A percentile compares a stretch with the other conserved stretches of the same genome.
Evolutionary conservation across 352 stramenopile genomes (phyloP).

Genomic region (Phytophthora sansomeana): DNA sequence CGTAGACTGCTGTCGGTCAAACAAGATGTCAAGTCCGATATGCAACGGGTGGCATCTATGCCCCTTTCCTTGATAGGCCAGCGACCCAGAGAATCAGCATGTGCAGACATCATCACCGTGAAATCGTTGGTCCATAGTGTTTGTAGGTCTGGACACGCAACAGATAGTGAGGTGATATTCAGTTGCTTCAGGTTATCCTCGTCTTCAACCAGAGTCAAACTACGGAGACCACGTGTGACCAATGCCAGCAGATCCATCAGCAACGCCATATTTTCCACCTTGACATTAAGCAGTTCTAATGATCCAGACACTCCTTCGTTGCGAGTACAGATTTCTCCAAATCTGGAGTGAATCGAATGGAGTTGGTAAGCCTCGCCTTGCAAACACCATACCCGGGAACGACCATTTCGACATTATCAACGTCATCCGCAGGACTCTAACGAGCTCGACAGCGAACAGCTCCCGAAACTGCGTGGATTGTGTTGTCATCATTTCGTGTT

Average conservation of each 20-base stretch:
- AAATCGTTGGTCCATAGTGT: too few species aligned
- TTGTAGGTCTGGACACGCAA: too few species aligned
- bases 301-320: not conserved
- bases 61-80: too few species aligned
- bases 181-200: not conserved
- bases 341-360: not conserved
- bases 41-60: not conserved
- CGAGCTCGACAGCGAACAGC: not conserved
- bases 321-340: not conserved
- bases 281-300: not conserved
- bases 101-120: too few species aligned
- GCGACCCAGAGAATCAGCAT: too few species aligned
- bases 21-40: not conserved
- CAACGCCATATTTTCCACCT: not conserved
- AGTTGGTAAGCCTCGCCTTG: not conserved
- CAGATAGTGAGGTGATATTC: not conserved
- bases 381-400: conserved; percentile 5
- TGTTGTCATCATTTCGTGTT: not conserved
- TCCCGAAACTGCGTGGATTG: not conserved
- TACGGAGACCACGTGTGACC: not conserved
- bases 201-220: not conserved
- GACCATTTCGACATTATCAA: not conserved
- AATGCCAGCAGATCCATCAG: not conserved
- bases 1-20: not conserved
- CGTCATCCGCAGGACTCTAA: not conserved